These are phyloP conservation scores for Cystofilobasidium capitatum DNA, from an alignment of 768 basidiomycete genomes.

Conservation along the genomic window DNA sequence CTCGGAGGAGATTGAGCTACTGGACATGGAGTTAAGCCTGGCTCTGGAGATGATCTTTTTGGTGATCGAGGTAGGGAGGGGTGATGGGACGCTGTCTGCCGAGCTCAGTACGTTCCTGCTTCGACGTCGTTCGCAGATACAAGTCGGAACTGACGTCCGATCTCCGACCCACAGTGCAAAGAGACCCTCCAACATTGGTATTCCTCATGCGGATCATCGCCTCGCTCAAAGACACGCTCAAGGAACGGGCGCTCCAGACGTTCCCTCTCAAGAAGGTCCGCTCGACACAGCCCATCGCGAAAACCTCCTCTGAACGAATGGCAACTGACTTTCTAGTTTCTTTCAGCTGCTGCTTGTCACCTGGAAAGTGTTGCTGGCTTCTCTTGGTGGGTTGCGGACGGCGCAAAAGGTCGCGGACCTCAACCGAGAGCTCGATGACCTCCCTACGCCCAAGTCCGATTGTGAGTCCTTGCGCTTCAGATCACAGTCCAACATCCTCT, in stretches of 20 bases:
- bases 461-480: conserved; percentile 30
- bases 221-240: conserved; percentile 18
- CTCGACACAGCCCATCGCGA: no score
- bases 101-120: conserved; percentile 67
- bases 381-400: conserved; percentile 86
- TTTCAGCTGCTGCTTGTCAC: conserved; percentile 74
- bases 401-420: conserved; percentile 70
- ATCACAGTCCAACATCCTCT: not conserved
- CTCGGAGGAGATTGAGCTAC: conserved; percentile 55
- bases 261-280: conserved; percentile 94
- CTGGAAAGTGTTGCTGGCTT: conserved; percentile 88
- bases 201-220: conserved; percentile 22
- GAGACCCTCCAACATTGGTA: conserved; percentile 87
- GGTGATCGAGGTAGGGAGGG: conserved; percentile 83
- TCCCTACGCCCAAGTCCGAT: conserved; percentile 49
- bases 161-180: conserved; percentile 56
- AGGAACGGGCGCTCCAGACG: conserved; percentile 41
- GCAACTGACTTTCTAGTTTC: not conserved
- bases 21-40: conserved; percentile 78
- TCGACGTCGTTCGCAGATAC: not conserved
- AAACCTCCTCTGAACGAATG: not conserved
- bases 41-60: conserved; percentile 93
- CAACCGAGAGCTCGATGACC: conserved; percentile 70
- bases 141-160: not conserved
- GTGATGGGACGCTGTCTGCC: conserved; percentile 88